Evolutionary conservation across 2,329 filamentous ascomycete species (phyloP).

Genomic region (Colletotrichum aenigma): DNA sequence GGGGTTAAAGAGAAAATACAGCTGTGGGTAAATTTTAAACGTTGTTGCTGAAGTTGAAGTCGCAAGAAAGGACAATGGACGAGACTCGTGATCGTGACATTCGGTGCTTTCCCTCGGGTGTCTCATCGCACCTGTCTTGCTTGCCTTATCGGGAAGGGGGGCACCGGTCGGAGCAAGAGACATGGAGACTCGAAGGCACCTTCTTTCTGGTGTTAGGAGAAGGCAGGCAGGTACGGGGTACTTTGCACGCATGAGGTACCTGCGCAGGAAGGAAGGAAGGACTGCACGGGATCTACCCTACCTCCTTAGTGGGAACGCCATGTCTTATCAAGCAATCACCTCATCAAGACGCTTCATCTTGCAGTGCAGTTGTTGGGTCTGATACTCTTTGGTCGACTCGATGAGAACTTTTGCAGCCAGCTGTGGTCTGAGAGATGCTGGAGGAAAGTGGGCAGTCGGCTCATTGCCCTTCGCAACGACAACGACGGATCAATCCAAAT

Average conservation of each 20-base stretch:
- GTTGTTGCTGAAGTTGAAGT: background rate
- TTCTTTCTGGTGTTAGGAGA: background rate
- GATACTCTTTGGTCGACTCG: background rate
- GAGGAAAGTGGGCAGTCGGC: background rate
- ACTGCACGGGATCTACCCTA: background rate
- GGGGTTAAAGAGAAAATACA: background rate
- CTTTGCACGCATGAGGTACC: background rate
- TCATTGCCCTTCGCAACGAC: background rate
- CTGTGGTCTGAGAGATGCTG: background rate
- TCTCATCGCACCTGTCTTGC: background rate
- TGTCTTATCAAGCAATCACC: background rate
- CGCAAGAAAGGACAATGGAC: background rate
- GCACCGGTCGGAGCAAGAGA: background rate
- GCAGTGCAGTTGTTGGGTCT: background rate
- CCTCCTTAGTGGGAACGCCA: background rate
- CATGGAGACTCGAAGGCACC: background rate
- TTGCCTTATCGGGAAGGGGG: background rate
- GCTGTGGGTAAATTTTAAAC: background rate
- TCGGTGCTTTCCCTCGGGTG: background rate
- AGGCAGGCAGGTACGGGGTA: background rate
- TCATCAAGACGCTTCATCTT: background rate
- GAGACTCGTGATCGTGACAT: background rate
- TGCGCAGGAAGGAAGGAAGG: background rate
- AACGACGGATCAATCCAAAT: background rate
- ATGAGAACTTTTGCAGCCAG: background rate